Base-by-base conservation (phyloP, 2,329 filamentous ascomycete species). In the Calonectria fujianensis region DNA sequence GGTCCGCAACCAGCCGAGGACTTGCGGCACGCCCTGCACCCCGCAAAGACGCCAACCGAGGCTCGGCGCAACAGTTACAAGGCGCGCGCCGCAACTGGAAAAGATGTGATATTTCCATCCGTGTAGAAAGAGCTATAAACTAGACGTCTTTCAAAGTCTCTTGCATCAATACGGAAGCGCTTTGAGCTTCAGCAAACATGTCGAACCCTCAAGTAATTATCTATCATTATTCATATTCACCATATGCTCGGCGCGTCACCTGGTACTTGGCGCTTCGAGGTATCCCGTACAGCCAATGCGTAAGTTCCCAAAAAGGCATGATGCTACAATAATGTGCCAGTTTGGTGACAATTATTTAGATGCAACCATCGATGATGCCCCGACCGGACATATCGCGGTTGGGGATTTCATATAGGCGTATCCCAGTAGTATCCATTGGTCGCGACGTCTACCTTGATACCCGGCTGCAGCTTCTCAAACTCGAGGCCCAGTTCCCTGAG, bases 361-460 rank as follows among this genome's bases (percentile, higher is more conserved):
- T 92, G 65, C 93, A 95, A 91, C 92, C 93, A 0, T 85, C 87
- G 3, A 88, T 90, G 41, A 86, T 95, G 81, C 94, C 94, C 9
- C 91, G 93, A 32, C 92, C 93, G 1, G 92, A 94, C 81, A 81
- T 95, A 18, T 83, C 86, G 24, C 85, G 86, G 1, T 87, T 95
- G 18, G 92, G 92, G 32, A 87, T 95, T 70, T 85, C 87, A 9
- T 93, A 96, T 84, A 90, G 93, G 5, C 92, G 94, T 72, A 94
- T 95, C 72, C 94, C 94, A 1, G 81, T 95, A 66, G 84, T 95
- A 66, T 85, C 91, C 29, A 91, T 95, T 77, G 93, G 92, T 20
- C 87, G 90, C 8, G 91, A 94, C 80, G 85, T 95, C 54, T 95
- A 94, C 85, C 86, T 91, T 74, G 94, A 95, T 86, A 92, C 92